Evolutionary conservation across 2,329 filamentous ascomycete genomes (phyloP), one percentile per base, ranked within the genome.

Genomic region (Fusarium staphyleae): DNA sequence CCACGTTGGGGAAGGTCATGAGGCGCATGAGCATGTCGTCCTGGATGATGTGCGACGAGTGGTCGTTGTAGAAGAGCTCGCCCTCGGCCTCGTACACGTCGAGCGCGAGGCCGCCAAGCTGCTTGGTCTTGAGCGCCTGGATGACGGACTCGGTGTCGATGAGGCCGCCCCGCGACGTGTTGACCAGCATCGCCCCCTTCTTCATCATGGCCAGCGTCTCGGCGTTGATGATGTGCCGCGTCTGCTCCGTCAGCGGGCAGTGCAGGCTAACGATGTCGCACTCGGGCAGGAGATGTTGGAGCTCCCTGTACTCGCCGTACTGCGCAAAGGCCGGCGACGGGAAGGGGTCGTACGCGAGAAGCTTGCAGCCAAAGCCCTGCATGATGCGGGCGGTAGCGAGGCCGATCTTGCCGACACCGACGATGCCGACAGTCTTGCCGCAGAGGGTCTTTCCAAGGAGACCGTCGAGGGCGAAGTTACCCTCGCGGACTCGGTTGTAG

Each of bases 61-160:
- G 84, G 60, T 88, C 86, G 62, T 83, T 79, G 69, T 88, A 88
- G 66, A 89, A 89, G 29, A 88, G 72, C 32, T 75, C 70, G n/a
- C 79, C 76, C 69, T 89, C 87, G 34, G 79, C 80, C 66, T 89
- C 87, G 69, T 89, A 89, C 13, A 89, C 87, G 66, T 89, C 87
- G 32, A 89, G 75, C 0, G 85, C 87, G 24, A 88, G 74, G 1
- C 83, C 86, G 7, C 84, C 84, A 2, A 89, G 74, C 18, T 79
- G 78, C n/a, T 77, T 77, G 30, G 68, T 75, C 74, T 89, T 88
- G 53, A 89, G 77, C 11, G 83, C 82, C 16, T 78, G 72, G 48
- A 88, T 83, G 49, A 87, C 79, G 10, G 84, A 81, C 24, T 73
- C 72, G 0, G 85, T 87, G 66, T 88, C 76, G 54, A 90, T 77